These are phyloP conservation scores for Solanum ossicruentum DNA, from an alignment of 257 asterid genomes.

Conservation along the genomic window DNA sequence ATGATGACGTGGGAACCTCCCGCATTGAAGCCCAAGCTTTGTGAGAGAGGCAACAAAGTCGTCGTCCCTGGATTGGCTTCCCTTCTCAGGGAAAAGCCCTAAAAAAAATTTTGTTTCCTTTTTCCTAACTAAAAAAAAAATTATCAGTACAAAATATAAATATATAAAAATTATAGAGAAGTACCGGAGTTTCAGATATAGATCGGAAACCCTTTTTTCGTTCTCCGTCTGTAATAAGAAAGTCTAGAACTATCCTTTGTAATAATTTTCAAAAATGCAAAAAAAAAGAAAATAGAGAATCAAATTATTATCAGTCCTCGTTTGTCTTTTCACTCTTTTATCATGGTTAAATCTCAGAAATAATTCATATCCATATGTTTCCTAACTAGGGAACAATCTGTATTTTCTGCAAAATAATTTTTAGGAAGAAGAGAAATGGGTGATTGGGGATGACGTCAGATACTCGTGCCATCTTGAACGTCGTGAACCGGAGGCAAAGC, in stretches of 20 bases:
- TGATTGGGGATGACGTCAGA: conserved; percentile 21
- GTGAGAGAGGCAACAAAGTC: conserved; percentile 43
- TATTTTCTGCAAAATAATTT: not conserved
- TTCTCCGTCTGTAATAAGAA: conserved; percentile 13
- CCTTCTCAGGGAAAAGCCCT: conserved; percentile 65
- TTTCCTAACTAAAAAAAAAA: conserved; percentile 8
- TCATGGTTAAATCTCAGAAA: not conserved
- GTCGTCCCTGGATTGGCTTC: conserved; percentile 84
- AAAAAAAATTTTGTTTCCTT: conserved; percentile 14
- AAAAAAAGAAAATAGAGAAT: not conserved
- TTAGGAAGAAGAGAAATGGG: not conserved
- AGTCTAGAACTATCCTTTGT: conserved; percentile 1
- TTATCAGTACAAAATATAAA: conserved; percentile 14
- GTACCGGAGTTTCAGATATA: conserved; percentile 9
- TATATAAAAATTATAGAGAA: conserved; percentile 4
- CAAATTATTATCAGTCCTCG: not conserved
- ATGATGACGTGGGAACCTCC: conserved; percentile 63
- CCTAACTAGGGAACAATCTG: conserved; percentile 11
- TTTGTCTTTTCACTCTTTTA: not conserved
- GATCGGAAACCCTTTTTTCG: conserved; percentile 2
- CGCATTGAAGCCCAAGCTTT: conserved; percentile 54
- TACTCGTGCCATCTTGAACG: conserved; percentile 48
- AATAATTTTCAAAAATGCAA: conserved; percentile 6
- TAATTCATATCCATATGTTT: conserved; percentile 22
- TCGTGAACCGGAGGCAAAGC: conserved; percentile 22